Base-by-base conservation (phyloP, 257 asterid species). In the Lantana camara region DNA sequence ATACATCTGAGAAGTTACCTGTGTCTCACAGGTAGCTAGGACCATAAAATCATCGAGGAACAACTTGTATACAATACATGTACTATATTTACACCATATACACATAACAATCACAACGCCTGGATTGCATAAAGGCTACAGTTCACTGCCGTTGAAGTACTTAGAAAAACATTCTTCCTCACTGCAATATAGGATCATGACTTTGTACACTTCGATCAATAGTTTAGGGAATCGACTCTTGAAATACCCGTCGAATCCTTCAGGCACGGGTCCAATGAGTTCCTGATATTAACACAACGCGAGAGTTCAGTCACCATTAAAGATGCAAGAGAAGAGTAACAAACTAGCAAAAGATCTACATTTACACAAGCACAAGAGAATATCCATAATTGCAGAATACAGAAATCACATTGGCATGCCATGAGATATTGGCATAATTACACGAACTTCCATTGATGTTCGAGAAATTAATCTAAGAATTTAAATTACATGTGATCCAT, bases 211-310 rank as follows among this genome's bases (percentile, higher is more conserved):
- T 80, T 93, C 85, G 19, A 87, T 82, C 73, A 90, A 68, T 54
- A 93, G 73, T 64, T 82, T 85, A 0, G 97, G 99, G 65, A 87
- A 93, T 70, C 92, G 87, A 21, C 80, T 84, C 64, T 70, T 75
- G 82, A 93, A 93, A 75, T 93, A 90, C 54, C 75, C 57, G 47
- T 90, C 90, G 53, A 82, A 93, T 65, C 99, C 99, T 78, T 87
- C 95, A 1, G 99, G 99, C 9, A 93, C 72, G 3, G 90, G 60
- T 75, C 99, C 97, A 29, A 93, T 49, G 57, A 82, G 40, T 67
- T 78, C 87, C 98, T 92, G 89, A 52, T 59, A 77, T 54, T 13
- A 63, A 57, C 68, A 57, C 62, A 49, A 55, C 41, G 60, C 17
- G 49, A 20, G 7, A 41, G 27, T 29, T 38, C 46, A 59, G 52